phyloP scores from a whole-genome alignment of 1,284 basidiomycete species.

The Somion occarium region DNA sequence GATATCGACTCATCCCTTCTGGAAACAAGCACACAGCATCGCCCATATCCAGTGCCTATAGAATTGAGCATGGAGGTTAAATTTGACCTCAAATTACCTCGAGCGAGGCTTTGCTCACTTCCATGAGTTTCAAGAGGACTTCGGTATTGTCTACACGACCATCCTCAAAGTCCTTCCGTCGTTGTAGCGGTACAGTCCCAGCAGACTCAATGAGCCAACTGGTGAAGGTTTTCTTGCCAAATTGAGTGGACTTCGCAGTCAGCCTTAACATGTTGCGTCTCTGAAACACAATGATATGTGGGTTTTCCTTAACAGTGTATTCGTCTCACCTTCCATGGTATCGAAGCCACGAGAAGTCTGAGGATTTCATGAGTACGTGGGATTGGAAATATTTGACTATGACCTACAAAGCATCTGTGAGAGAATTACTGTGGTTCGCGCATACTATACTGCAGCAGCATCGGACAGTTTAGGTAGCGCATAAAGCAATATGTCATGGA shows the following conservation, averaged over 20 bases:
- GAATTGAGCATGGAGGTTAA: background rate
- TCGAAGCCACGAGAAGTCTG: slow-evolving; percentile 65
- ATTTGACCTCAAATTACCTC: background rate
- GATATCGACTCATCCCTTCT: slow-evolving; percentile 80
- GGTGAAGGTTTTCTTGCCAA: slow-evolving; percentile 76
- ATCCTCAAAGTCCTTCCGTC: slow-evolving; percentile 63
- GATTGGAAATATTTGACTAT: background rate
- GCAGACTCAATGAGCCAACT: slow-evolving; percentile 86
- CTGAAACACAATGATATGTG: slow-evolving; percentile 20
- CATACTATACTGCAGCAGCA: slow-evolving; percentile 50
- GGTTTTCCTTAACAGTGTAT: background rate
- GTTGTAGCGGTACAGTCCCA: slow-evolving; percentile 77
- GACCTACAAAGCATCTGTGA: slow-evolving; percentile 79
- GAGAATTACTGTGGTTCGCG: slow-evolving; percentile 79
- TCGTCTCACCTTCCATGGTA: slow-evolving; percentile 55
- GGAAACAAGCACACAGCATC: slow-evolving; percentile 81
- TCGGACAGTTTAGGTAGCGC: background rate
- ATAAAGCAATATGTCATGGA: slow-evolving; percentile 4
- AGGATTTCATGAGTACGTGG: background rate
- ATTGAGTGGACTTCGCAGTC: slow-evolving; percentile 83
- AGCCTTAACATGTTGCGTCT: slow-evolving; percentile 75
- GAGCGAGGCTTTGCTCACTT: slow-evolving; percentile 35
- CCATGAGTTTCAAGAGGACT: slow-evolving; percentile 62
- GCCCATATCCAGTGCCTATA: slow-evolving; percentile 67
- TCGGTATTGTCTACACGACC: slow-evolving; percentile 58